phyloP scores from a whole-genome alignment of 2,329 filamentous ascomycete genomes.

The Emergomyces pasteurianus region DNA sequence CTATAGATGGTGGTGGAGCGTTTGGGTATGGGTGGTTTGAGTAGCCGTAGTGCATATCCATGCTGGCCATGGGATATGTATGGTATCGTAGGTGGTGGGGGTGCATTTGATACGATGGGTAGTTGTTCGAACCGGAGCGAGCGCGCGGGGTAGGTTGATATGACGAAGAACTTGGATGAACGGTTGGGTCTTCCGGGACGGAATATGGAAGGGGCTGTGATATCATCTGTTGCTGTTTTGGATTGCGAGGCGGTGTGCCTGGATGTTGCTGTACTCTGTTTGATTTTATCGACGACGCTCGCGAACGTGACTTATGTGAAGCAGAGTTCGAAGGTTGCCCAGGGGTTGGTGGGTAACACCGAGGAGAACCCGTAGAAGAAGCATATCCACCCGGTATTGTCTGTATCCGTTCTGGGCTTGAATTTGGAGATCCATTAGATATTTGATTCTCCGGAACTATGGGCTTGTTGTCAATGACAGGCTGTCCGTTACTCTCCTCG shows the following conservation, averaged over 20 bases:
- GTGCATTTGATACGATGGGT: conserved; percentile 21
- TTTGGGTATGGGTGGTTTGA: conserved; percentile 2
- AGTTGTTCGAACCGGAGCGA: conserved; percentile 24
- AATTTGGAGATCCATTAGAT: conserved; percentile 7
- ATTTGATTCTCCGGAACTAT: conserved; percentile 13
- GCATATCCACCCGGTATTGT: conserved; percentile 36
- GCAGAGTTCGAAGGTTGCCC: conserved; percentile 23
- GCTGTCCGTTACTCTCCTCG: conserved; percentile 11
- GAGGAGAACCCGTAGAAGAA: conserved; percentile 38
- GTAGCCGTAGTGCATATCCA: conserved; percentile 21
- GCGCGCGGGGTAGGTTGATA: conserved; percentile 25
- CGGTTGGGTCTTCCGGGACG: conserved; percentile 24
- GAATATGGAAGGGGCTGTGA: conserved; percentile 21
- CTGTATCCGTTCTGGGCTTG: conserved; percentile 17
- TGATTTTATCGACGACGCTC: conserved; percentile 30
- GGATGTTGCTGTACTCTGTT: conserved; percentile 22
- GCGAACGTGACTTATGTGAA: conserved; percentile 28
- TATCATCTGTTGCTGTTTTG: conserved; percentile 21
- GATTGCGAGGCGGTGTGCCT: conserved; percentile 24
- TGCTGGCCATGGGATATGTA: conserved; percentile 17
- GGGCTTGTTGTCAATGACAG: conserved; percentile 6
- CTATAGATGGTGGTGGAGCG: conserved; percentile 4
- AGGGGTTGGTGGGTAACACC: conserved; percentile 25
- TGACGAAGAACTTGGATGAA: conserved; percentile 27
- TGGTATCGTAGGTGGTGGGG: conserved; percentile 20